Conservation (phyloP, 805 yeast genomes). For the Metschnikowia chrysomelidarum region DNA sequence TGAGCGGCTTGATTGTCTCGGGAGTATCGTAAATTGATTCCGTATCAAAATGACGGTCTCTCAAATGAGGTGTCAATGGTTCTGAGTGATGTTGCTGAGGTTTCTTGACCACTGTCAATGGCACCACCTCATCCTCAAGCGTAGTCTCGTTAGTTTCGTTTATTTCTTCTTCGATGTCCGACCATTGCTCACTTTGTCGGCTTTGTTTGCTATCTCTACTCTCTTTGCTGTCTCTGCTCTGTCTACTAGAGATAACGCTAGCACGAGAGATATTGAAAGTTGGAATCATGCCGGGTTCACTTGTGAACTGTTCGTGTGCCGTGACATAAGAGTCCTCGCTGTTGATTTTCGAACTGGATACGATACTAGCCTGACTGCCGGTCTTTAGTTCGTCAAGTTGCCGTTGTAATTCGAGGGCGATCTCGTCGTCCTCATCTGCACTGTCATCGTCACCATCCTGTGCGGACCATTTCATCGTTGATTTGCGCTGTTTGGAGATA, state of each 20-base stretch:
- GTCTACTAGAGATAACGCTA: neutral
- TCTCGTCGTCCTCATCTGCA: slow-evolving; percentile 31
- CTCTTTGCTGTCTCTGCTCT: slow-evolving; percentile 2
- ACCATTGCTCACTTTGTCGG: slow-evolving; percentile 7
- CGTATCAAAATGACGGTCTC: slow-evolving; percentile 3
- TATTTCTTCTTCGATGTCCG: slow-evolving; percentile 8
- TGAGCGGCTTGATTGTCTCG: slow-evolving; percentile 30
- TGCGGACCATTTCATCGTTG: neutral
- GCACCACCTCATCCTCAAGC: neutral
- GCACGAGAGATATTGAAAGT: slow-evolving; percentile 10
- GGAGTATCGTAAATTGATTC: slow-evolving; percentile 13
- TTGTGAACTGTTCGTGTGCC: slow-evolving; percentile 1
- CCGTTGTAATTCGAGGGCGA: slow-evolving; percentile 37
- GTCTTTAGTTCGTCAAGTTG: slow-evolving; percentile 37
- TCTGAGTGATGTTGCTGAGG: neutral
- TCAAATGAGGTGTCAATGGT: slow-evolving; percentile 13
- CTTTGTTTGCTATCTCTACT: neutral
- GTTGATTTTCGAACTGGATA: slow-evolving; percentile 2
- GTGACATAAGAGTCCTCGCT: slow-evolving; percentile 14
- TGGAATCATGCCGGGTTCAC: slow-evolving; percentile 4
- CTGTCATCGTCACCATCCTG: slow-evolving; percentile 17
- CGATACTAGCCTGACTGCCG: slow-evolving; percentile 14
- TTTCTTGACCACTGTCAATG: neutral
- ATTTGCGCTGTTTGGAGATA: slow-evolving; percentile 31
- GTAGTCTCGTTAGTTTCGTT: slow-evolving; percentile 4